phyloP scores from a whole-genome alignment of 768 basidiomycete genomes.

The Pisolithus albus region DNA sequence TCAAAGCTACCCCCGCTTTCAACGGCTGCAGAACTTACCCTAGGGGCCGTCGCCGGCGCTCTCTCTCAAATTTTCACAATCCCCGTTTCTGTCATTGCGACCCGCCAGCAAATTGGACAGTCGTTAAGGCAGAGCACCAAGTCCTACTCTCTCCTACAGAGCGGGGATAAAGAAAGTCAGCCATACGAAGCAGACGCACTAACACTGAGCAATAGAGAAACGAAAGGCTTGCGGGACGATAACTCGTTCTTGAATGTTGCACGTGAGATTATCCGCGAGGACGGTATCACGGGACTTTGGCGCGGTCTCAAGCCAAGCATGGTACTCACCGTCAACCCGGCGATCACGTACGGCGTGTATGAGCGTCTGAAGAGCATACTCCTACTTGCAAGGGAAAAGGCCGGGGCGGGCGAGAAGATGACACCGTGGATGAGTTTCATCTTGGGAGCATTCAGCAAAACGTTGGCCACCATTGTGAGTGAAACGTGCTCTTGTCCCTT shows the following conservation, averaged over 20 bases:
- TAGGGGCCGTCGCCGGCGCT: conserved; percentile 90
- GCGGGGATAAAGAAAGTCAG: not conserved
- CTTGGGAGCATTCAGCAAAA: conserved; percentile 91
- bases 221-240: conserved; percentile 19
- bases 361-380: conserved; percentile 82
- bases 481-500: not conserved
- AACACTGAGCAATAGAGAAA: not conserved
- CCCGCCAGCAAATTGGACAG: conserved; percentile 86
- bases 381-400: conserved; percentile 45
- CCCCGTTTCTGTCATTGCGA: conserved; percentile 95
- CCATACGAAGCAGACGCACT: not conserved
- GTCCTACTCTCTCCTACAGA: not conserved
- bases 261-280: conserved; percentile 81
- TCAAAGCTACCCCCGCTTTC: conserved; percentile 57
- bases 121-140: conserved; percentile 9
- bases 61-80: conserved; percentile 98
- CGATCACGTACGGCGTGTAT: conserved; percentile 94
- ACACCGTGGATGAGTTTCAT: conserved; percentile 73
- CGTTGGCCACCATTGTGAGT: conserved; percentile 88
- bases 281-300: conserved; percentile 87
- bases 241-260: conserved; percentile 78
- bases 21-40: conserved; percentile 71
- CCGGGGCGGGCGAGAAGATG: conserved; percentile 50
- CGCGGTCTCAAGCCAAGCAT: conserved; percentile 86
- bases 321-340: conserved; percentile 95